A percentile compares a stretch with the other conserved stretches of the same genome.
phyloP scores from a whole-genome alignment of 1,284 basidiomycete genomes.

The Takashimella koratensis region DNA sequence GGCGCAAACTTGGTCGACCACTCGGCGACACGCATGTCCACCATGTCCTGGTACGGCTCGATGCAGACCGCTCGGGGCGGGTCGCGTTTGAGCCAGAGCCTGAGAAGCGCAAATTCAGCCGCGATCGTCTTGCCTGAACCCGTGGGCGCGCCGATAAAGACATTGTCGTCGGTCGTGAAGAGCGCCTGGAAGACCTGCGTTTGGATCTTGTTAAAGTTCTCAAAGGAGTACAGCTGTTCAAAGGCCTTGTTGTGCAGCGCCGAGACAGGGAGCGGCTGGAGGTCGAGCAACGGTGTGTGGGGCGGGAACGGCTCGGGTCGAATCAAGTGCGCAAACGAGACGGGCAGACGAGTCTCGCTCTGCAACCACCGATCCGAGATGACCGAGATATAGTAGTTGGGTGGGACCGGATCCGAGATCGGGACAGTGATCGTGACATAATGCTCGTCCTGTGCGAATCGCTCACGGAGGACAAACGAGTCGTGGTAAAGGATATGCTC shows the following conservation, averaged over 20 bases:
- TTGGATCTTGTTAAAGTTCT: conserved; percentile 96
- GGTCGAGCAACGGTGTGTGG: conserved; percentile 86
- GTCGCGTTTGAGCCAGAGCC: conserved; percentile 84
- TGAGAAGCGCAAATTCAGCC: conserved; percentile 89
- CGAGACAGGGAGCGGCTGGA: conserved; percentile 83
- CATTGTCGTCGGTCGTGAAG: conserved; percentile 92
- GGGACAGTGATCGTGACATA: conserved; percentile 90
- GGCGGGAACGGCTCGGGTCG: conserved; percentile 95
- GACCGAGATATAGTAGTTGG: conserved; percentile 95
- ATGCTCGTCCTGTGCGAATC: conserved; percentile 90
- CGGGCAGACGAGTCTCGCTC: conserved; percentile 86
- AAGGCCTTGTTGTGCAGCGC: conserved; percentile 90
- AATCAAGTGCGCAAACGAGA: conserved; percentile 97
- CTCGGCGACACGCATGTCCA: conserved; percentile 80
- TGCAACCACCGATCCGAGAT: conserved; percentile 96
- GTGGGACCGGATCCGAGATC: conserved; percentile 94
- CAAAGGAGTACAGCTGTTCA: conserved; percentile 78
- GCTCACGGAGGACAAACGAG: conserved; percentile 82
- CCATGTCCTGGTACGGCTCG: conserved; percentile 96
- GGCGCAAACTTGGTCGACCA: conserved; percentile 82
- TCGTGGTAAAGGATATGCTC: conserved; percentile 94
- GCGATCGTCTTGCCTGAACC: conserved; percentile 97
- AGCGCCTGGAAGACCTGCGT: conserved; percentile 98
- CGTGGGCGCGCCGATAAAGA: conserved; percentile 92
- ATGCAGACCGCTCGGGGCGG: conserved; percentile 88